phyloP scores from a whole-genome alignment of 495 filamentous ascomycete genomes.

The Penicillium steckii region DNA sequence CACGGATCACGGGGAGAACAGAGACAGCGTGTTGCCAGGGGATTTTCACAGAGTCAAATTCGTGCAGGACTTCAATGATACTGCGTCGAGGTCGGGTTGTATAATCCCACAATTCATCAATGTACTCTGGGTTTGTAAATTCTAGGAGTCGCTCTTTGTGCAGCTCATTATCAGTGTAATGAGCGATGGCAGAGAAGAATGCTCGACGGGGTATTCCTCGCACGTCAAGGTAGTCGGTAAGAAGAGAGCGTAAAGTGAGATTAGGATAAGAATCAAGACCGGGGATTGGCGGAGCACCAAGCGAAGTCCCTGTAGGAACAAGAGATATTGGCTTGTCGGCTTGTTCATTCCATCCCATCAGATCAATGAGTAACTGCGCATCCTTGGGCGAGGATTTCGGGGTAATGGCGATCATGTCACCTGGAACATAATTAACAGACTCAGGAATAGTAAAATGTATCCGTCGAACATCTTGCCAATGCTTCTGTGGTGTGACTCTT shows the following conservation, averaged over 20 bases:
- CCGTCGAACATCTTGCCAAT: constrained; percentile 94
- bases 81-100: constrained; percentile 87
- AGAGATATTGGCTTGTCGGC: constrained; percentile 65
- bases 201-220: constrained; percentile 82
- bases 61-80: constrained; percentile 86
- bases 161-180: constrained; percentile 66
- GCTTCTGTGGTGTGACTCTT: constrained; percentile 69
- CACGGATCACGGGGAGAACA: constrained; percentile 72
- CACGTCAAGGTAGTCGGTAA: constrained; percentile 82
- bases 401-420: constrained; percentile 73
- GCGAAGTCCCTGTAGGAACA: constrained; percentile 25
- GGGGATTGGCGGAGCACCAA: constrained; percentile 42
- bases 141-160: constrained; percentile 82
- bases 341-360: constrained; percentile 71
- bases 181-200: constrained; percentile 75
- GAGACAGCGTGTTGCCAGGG: constrained; percentile 69
- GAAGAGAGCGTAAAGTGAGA: constrained; percentile 70
- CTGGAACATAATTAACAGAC: constrained; percentile 55
- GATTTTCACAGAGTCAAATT: constrained; percentile 82
- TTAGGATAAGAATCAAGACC: constrained; percentile 37
- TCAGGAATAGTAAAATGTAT: constrained; percentile 56
- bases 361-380: constrained; percentile 67
- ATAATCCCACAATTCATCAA: constrained; percentile 94
- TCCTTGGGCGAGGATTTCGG: constrained; percentile 85
- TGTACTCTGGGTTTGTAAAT: constrained; percentile 71